These are phyloP conservation scores for Euphorbia pulcherrima DNA, from an alignment of 345 rosid species.

Conservation along the genomic window DNA sequence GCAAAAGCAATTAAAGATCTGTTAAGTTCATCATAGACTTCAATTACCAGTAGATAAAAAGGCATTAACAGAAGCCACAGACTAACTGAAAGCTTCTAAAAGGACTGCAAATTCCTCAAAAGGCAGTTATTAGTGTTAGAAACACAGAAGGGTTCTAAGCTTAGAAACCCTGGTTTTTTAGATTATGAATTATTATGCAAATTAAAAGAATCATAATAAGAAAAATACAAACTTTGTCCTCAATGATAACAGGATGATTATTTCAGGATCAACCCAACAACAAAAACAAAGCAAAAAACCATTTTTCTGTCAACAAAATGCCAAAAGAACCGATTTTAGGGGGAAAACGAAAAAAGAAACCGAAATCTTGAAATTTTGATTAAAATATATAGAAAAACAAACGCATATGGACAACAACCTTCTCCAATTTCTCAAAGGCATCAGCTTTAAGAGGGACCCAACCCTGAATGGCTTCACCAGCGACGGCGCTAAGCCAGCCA, in stretches of 20 bases:
- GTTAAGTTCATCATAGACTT: conserved; percentile 3
- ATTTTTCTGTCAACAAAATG: conserved; percentile 11
- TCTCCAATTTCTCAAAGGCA: conserved; percentile 79
- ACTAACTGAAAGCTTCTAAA: neutral
- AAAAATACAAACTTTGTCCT: neutral
- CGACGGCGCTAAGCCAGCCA: conserved; percentile 92
- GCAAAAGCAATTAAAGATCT: conserved; percentile 7
- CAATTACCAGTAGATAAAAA: neutral
- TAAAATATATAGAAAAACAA: neutral
- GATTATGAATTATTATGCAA: neutral
- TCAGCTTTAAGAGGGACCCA: conserved; percentile 92
- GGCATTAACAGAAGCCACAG: neutral
- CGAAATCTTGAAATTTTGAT: neutral
- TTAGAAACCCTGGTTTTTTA: neutral
- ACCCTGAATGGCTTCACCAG: conserved; percentile 92
- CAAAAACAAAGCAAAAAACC: neutral
- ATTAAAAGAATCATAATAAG: neutral
- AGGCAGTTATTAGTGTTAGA: neutral
- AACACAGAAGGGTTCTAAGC: neutral
- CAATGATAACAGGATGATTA: neutral
- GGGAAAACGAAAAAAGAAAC: neutral
- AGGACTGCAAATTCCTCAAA: neutral
- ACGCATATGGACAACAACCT: conserved; percentile 55
- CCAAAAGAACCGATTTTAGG: conserved; percentile 8
- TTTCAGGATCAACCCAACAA: neutral